Evolutionary conservation across 1,284 basidiomycete species (phyloP).

Genomic region (Austroboletus rostrupii): DNA sequence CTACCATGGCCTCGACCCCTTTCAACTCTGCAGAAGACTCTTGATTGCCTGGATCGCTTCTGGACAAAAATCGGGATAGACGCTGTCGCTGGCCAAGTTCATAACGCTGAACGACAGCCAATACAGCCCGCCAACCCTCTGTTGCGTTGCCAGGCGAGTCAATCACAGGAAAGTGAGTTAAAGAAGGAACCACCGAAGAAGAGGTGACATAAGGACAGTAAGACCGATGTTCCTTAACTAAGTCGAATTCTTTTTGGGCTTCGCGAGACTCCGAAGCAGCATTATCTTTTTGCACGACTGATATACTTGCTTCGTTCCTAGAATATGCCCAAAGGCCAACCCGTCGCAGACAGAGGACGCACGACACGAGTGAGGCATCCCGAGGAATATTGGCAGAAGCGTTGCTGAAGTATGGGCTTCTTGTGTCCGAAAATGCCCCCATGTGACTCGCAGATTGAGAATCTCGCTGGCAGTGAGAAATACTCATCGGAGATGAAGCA

Average conservation of each 20-base stretch:
- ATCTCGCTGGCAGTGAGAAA: slow-evolving; percentile 13
- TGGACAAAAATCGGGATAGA: slow-evolving; percentile 30
- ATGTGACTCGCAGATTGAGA: slow-evolving; percentile 13
- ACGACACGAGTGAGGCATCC: slow-evolving; percentile 56
- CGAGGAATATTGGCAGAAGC: slow-evolving; percentile 11
- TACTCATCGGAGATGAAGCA: slow-evolving; percentile 16
- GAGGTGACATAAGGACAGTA: slow-evolving; percentile 77
- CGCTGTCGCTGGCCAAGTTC: slow-evolving; percentile 57
- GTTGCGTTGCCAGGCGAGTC: slow-evolving; percentile 31
- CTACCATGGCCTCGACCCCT: slow-evolving; percentile 68
- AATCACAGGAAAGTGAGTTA: slow-evolving; percentile 36
- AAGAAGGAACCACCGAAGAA: slow-evolving; percentile 60
- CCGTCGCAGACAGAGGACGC: slow-evolving; percentile 66
- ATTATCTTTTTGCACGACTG: slow-evolving; percentile 9
- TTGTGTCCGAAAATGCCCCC: slow-evolving; percentile 17
- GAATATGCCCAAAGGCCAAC: slow-evolving; percentile 74
- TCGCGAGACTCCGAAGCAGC: slow-evolving; percentile 23
- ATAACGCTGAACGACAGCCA: slow-evolving; percentile 61
- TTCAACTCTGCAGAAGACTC: slow-evolving; percentile 33
- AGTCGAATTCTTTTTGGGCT: slow-evolving; percentile 59
- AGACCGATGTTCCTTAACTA: slow-evolving; percentile 74
- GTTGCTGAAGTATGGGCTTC: slow-evolving; percentile 1
- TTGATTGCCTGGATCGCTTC: slow-evolving; percentile 9
- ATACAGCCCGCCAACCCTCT: slow-evolving; percentile 77
- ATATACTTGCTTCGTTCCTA: slow-evolving; percentile 22